Percentiles rank a stretch among this genome's conserved stretches.
phyloP scores from a whole-genome alignment of 1,284 basidiomycete species.

The Naganishia cerealis region DNA sequence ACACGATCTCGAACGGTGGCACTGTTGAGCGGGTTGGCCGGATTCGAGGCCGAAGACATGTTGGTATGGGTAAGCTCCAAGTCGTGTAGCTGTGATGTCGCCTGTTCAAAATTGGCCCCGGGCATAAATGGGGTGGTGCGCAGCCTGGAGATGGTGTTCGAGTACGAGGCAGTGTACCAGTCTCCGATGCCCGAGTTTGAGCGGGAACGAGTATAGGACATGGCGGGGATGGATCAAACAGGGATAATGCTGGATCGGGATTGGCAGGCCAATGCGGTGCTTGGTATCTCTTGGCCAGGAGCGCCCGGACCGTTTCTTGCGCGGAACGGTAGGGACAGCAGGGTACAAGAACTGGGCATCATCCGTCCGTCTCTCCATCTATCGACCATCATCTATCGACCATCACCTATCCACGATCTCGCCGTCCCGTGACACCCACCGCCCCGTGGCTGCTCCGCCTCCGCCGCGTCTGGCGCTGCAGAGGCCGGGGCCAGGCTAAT shows the following conservation, averaged over 20 bases:
- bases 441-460: not conserved
- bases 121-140: slow-evolving; percentile 29
- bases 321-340: too few relatives aligned
- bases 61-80: not conserved
- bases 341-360: too few relatives aligned
- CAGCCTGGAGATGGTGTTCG: slow-evolving; percentile 25
- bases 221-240: not conserved
- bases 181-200: slow-evolving; percentile 27
- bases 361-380: too few relatives aligned
- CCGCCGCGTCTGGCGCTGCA: not conserved
- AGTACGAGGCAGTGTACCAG: slow-evolving; percentile 24
- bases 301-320: slow-evolving; percentile 12
- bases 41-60: slow-evolving; percentile 13
- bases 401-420: too few relatives aligned
- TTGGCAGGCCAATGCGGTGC: not conserved
- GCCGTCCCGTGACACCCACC: too few relatives aligned
- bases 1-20: slow-evolving; percentile 11
- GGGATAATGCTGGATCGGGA: not conserved
- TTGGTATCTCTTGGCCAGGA: slow-evolving; percentile 20
- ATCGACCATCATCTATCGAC: too few relatives aligned
- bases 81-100: slow-evolving; percentile 15
- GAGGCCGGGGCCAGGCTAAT: not conserved
- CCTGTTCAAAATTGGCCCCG: slow-evolving; percentile 27
- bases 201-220: slow-evolving; percentile 17
- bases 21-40: not conserved